Evolutionary conservation across 371 early-diverging fungal genomes (phyloP).

Genomic region (Amoeboaphelidium occidentale): DNA sequence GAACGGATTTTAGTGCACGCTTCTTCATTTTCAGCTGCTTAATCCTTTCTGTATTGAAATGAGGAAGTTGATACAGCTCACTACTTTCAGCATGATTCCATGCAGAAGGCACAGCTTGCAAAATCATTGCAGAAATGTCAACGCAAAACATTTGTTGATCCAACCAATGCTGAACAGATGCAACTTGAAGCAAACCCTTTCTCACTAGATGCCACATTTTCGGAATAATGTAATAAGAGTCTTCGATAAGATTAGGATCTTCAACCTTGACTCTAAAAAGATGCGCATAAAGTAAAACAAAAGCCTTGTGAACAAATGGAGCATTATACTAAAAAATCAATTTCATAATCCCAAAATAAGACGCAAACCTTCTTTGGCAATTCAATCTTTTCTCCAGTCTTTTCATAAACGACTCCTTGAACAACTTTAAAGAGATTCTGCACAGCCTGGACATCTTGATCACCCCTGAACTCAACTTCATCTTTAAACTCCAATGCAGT

Average conservation of each 20-base stretch:
- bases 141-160: constrained; percentile 26
- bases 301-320: constrained; percentile 35
- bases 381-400: constrained; percentile 26
- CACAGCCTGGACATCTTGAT: constrained; percentile 24
- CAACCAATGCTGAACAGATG: constrained; percentile 59
- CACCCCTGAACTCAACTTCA: constrained; percentile 16
- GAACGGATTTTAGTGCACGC: constrained; percentile 21
- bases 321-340: constrained; percentile 14
- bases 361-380: constrained; percentile 12
- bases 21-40: constrained; percentile 15
- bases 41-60: constrained; percentile 10
- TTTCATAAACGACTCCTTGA: constrained; percentile 24
- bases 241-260: constrained; percentile 28
- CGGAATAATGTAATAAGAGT: constrained; percentile 11
- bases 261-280: constrained; percentile 38
- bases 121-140: constrained; percentile 37
- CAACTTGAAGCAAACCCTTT: constrained; percentile 62
- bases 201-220: constrained; percentile 21
- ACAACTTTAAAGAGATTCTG: constrained; percentile 23
- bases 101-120: constrained; percentile 38
- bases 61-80: constrained; percentile 38
- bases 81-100: not conserved
- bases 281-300: constrained; percentile 58
- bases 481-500: constrained; percentile 43
- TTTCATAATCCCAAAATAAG: constrained; percentile 5